Conservation (phyloP, 2,329 filamentous ascomycete genomes). For the Cryphonectria nitschkei region DNA sequence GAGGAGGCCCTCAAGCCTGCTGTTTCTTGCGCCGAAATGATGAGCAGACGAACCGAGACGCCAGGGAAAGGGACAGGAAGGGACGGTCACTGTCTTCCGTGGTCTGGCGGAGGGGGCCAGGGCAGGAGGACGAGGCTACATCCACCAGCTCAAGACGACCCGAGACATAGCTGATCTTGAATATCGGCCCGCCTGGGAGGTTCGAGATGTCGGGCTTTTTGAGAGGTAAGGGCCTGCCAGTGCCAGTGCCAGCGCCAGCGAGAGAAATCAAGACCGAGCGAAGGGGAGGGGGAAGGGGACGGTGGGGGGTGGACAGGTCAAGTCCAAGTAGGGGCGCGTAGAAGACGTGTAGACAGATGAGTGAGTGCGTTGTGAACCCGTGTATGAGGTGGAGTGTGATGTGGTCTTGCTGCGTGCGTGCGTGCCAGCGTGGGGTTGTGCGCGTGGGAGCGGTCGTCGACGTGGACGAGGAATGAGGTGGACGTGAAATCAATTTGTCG, state of each 20-base stretch:
- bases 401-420: neutral
- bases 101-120: constrained; percentile 27
- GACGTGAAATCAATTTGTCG: neutral
- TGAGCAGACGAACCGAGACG: constrained; percentile 12
- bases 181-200: constrained; percentile 18
- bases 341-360: neutral
- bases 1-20: neutral
- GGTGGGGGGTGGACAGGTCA: neutral
- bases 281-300: no score
- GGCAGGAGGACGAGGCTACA: constrained; percentile 23
- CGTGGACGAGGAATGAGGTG: constrained; percentile 11
- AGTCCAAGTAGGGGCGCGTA: neutral
- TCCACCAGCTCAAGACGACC: constrained; percentile 25
- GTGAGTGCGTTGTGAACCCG: neutral
- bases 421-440: neutral
- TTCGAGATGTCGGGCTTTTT: constrained; percentile 11
- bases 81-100: neutral
- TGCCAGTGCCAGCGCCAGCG: neutral
- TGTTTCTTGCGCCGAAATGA: neutral
- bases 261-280: constrained; percentile 13
- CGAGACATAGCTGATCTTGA: constrained; percentile 30
- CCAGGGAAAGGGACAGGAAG: constrained; percentile 18
- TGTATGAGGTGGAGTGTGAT: neutral
- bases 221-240: constrained; percentile 7
- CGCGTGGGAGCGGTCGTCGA: constrained; percentile 8